Percentiles rank a stretch among this genome's conserved stretches.
Conservation (phyloP, 305 asterid genomes). For the Andrographis paniculata region DNA sequence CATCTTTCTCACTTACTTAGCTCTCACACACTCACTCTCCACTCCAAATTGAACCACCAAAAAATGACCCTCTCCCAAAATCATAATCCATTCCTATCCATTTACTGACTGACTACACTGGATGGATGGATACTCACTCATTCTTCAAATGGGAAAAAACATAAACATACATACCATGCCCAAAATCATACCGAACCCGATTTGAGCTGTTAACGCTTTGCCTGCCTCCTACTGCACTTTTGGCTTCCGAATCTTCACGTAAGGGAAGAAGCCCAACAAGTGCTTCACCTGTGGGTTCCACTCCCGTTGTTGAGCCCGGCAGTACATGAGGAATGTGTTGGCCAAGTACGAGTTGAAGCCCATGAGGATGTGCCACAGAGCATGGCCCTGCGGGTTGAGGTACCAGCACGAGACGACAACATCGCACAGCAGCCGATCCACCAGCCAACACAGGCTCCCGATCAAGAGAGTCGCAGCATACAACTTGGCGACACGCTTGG, state of each 20-base stretch:
- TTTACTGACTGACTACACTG: too few relatives aligned
- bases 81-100: too few relatives aligned
- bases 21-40: too few relatives aligned
- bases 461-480: slow-evolving; percentile 35
- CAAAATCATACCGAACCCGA: slow-evolving; percentile 4
- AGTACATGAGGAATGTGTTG: slow-evolving; percentile 59
- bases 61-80: too few relatives aligned
- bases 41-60: too few relatives aligned
- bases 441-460: slow-evolving; percentile 45
- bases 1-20: too few relatives aligned
- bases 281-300: slow-evolving; percentile 51
- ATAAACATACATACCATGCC: slow-evolving; percentile 20
- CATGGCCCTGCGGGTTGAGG: slow-evolving; percentile 66
- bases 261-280: slow-evolving; percentile 42
- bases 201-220: background rate
- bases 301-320: slow-evolving; percentile 65
- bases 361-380: slow-evolving; percentile 61
- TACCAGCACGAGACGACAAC: slow-evolving; percentile 28
- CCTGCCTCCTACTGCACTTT: slow-evolving; percentile 39
- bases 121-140: too few relatives aligned
- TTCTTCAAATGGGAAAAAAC: slow-evolving; percentile 19
- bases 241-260: slow-evolving; percentile 52
- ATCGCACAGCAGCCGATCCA: slow-evolving; percentile 48
- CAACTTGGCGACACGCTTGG: slow-evolving; percentile 54
- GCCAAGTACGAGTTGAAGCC: slow-evolving; percentile 64